Conservation (phyloP, 768 basidiomycete species). For the Mycena albidolilacea region DNA sequence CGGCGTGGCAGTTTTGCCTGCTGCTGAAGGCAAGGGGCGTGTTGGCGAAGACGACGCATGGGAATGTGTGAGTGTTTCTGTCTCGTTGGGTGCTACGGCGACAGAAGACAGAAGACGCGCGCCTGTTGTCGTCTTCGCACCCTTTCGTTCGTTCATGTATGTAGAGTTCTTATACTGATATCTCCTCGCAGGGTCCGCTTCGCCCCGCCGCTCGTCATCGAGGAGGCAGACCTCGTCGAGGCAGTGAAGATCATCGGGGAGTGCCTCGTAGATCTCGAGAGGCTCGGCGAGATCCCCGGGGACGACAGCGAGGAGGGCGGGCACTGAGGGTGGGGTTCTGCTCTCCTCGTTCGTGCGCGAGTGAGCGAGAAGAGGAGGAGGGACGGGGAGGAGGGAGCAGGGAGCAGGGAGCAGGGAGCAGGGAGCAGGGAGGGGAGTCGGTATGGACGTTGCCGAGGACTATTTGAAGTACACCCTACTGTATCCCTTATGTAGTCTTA, state of each 20-base stretch:
- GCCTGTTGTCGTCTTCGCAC: too few species aligned
- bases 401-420: too few species aligned
- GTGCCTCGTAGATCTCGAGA: constrained; percentile 85
- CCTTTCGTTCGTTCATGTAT: too few species aligned
- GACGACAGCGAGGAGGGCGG: constrained; percentile 44
- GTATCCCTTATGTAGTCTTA: too few species aligned
- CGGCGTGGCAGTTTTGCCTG: constrained; percentile 97
- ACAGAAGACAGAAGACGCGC: too few species aligned
- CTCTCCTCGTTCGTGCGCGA: neutral
- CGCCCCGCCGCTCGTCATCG: constrained; percentile 95
- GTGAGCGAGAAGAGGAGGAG: too few species aligned
- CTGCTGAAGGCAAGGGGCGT: constrained; percentile 92
- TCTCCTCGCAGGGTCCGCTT: constrained; percentile 83
- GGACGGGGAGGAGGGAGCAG: too few species aligned
- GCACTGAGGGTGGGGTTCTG: neutral
- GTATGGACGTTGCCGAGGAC: too few species aligned
- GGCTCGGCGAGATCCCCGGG: constrained; percentile 71
- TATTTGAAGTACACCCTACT: too few species aligned
- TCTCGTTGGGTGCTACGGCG: neutral
- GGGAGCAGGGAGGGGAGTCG: too few species aligned
- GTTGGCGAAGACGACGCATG: constrained; percentile 96
- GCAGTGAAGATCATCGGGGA: constrained; percentile 84
- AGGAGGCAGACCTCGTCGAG: constrained; percentile 86
- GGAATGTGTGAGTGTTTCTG: constrained; percentile 81
- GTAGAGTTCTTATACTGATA: neutral